Evolutionary conservation across 495 filamentous ascomycete genomes (phyloP).

Genomic region (Penicillium flavigenum): DNA sequence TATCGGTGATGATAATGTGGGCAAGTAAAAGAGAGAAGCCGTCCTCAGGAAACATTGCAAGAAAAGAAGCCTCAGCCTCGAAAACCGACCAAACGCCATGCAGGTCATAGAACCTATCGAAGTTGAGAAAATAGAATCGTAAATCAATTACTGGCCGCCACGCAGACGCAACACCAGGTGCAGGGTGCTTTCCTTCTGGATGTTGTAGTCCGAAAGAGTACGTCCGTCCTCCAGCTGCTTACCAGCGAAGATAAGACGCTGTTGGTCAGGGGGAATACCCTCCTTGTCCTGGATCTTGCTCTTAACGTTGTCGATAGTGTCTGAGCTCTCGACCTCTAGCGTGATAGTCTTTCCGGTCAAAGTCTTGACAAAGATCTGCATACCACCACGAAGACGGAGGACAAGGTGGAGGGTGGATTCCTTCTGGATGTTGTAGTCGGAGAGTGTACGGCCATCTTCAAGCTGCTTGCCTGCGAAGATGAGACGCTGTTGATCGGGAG

Average conservation of each 20-base stretch:
- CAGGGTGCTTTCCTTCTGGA: conserved; percentile 88
- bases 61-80: conserved; percentile 32
- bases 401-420: conserved; percentile 97
- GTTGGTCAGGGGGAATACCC: conserved; percentile 85
- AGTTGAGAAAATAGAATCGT: conserved; percentile 22
- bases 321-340: conserved; percentile 81
- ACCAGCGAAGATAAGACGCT: conserved; percentile 86
- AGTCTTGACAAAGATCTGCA: conserved; percentile 96
- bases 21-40: conserved; percentile 32
- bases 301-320: conserved; percentile 94
- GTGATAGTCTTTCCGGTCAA: conserved; percentile 92
- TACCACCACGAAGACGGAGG: conserved; percentile 94
- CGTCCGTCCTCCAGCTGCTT: conserved; percentile 88
- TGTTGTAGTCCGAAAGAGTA: conserved; percentile 87
- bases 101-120: conserved; percentile 37
- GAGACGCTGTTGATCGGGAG: conserved; percentile 88
- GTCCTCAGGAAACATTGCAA: conserved; percentile 21
- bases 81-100: conserved; percentile 48
- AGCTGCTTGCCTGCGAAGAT: conserved; percentile 98
- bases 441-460: conserved; percentile 87
- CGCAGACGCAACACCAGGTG: conserved; percentile 86
- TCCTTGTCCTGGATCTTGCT: conserved; percentile 92
- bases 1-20: conserved; percentile 3
- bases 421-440: conserved; percentile 99
- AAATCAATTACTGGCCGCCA: conserved; percentile 66